These are phyloP conservation scores for Kuraishia floccosa DNA, from an alignment of 805 yeast genomes.

Conservation along the genomic window DNA sequence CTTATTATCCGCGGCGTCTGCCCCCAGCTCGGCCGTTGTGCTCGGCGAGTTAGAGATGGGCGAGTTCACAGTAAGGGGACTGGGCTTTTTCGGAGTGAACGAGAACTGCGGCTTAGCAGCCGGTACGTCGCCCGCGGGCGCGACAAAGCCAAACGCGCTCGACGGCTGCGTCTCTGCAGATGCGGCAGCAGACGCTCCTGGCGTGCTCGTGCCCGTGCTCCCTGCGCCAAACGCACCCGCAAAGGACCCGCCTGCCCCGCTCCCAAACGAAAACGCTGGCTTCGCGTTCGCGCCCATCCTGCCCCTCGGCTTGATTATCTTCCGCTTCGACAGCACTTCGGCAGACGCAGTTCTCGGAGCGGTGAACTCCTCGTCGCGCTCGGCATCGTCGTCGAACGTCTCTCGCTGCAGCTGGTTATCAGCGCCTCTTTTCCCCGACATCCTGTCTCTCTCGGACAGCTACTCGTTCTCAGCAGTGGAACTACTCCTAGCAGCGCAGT, in stretches of 20 bases:
- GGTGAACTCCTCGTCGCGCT: constrained; percentile 22
- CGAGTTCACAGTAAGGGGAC: constrained; percentile 4
- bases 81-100: constrained; percentile 4
- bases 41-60: constrained; percentile 1
- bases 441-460: no score
- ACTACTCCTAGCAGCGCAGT: no score
- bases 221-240: no score
- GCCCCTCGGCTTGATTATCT: constrained; percentile 49
- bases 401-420: no score
- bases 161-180: constrained; percentile 2
- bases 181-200: no score
- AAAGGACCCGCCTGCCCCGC: no score
- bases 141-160: constrained; percentile 3
- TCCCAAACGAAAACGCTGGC: no score
- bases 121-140: not conserved
- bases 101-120: constrained; percentile 2
- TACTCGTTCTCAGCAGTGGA: no score
- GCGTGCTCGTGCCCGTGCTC: no score
- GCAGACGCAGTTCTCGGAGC: constrained; percentile 39
- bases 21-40: not conserved
- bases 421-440: no score
- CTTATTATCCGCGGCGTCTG: constrained; percentile 28
- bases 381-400: constrained; percentile 23
- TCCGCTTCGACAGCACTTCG: constrained; percentile 54
- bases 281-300: constrained; percentile 14